Evolutionary conservation across 2,329 filamentous ascomycete genomes (phyloP), one percentile per base, ranked within the genome.

Genomic region (Pezicula rhizophila): DNA sequence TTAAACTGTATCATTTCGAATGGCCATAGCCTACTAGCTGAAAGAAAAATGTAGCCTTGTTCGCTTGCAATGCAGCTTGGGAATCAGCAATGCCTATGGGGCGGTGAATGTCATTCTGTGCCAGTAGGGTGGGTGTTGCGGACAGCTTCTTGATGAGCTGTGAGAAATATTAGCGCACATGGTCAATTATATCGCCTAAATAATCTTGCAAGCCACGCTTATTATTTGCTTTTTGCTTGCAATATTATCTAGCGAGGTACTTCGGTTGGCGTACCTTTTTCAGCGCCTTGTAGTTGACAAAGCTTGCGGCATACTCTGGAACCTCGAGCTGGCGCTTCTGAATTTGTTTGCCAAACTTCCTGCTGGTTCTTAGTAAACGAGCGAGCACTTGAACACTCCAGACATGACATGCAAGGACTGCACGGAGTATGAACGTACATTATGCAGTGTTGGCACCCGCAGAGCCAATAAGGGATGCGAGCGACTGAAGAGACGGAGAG

Each of bases 331-430:
- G 93, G 68, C 91, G 86, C 77, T 96, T 96, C 76, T 97, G 93
- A 60, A 99, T 96, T 68, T 96, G 89, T 77, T 99, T 99, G 70
- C 93, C 93, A 76, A 99, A 99, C 81, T 99, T 99, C 93, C 92
- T 99, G 63, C 12, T 42, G 12, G 42, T 31, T 25, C 12, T 38
- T 18, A 42, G 17, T 12, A 28, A 31, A 31, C 5, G 28, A 11
- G 28, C n/a, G 8, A 28, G 15, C 31, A 35, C 11, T 15, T 15
- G 12, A 25, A 4, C 14, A 15, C 15, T 37, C 31, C 23, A 11
- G 15, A 5, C 14, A 4, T 45, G 38, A 23, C 11, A 18, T 12
- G 38, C 17, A 18, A 26, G 44, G 45, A 39, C 42, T 23, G 26
- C 34, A 26, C 40, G 17, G 33, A 41, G 25, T 44, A 49, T 26